Evolutionary conservation across 495 filamentous ascomycete species (phyloP).

Genomic region (Aspergillus funiculosus): DNA sequence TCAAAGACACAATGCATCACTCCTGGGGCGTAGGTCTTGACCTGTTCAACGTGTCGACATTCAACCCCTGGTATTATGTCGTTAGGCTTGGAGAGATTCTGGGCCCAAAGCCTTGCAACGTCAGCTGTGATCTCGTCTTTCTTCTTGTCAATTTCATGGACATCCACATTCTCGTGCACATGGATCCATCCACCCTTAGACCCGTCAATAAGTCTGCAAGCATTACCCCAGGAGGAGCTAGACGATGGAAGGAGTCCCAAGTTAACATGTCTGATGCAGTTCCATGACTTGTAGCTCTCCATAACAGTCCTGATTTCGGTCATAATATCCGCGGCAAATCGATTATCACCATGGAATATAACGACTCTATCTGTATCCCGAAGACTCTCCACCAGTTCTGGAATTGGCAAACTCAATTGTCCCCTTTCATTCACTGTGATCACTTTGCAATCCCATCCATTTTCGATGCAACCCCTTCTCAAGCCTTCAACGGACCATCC

Average conservation of each 20-base stretch:
- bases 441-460: constrained; percentile 57
- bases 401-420: constrained; percentile 21
- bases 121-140: constrained; percentile 26
- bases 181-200: constrained; percentile 63
- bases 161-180: constrained; percentile 78
- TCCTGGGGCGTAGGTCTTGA: constrained; percentile 90
- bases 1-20: constrained; percentile 88
- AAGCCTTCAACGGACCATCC: constrained; percentile 82
- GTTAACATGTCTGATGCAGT: constrained; percentile 63
- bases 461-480: constrained; percentile 59
- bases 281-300: constrained; percentile 27
- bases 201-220: constrained; percentile 52
- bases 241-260: constrained; percentile 74
- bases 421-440: constrained; percentile 34
- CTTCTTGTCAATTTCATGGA: constrained; percentile 54
- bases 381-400: constrained; percentile 24
- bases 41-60: constrained; percentile 67
- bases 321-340: constrained; percentile 46
- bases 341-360: constrained; percentile 69
- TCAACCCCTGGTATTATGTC: constrained; percentile 20
- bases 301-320: constrained; percentile 19
- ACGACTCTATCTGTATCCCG: constrained; percentile 41
- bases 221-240: constrained; percentile 55
- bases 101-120: constrained; percentile 15
- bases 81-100: neutral